Conservation (phyloP, 169 alveolate species). For the Sarcocystis neurona region DNA sequence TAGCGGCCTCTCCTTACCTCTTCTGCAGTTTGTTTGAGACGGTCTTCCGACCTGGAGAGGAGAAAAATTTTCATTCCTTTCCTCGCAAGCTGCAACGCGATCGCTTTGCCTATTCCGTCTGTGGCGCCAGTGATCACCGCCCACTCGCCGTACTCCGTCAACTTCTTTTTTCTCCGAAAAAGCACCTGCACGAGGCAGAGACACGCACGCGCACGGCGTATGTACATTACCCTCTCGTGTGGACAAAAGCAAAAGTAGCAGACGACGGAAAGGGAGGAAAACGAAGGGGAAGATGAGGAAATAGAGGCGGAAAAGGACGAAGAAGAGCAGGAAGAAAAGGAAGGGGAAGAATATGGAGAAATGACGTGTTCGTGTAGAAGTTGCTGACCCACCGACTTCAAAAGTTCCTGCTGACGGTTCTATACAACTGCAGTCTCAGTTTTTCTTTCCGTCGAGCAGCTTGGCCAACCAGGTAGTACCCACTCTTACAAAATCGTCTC, state of each 20-base stretch:
- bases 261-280: too few relatives aligned
- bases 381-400: too few relatives aligned
- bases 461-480: too few relatives aligned
- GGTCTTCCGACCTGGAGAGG: constrained; percentile 44
- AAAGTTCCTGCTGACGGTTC: too few relatives aligned
- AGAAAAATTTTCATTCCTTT: constrained; percentile 37
- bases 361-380: too few relatives aligned
- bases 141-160: constrained; percentile 70
- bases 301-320: not conserved
- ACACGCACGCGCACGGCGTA: too few relatives aligned
- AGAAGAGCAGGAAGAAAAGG: not conserved
- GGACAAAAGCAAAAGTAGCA: too few relatives aligned
- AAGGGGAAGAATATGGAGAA: too few relatives aligned
- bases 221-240: too few relatives aligned
- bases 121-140: constrained; percentile 83
- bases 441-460: too few relatives aligned
- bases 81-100: constrained; percentile 70
- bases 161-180: not conserved
- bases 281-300: not conserved
- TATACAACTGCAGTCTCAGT: too few relatives aligned
- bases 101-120: constrained; percentile 82
- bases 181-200: constrained; percentile 39
- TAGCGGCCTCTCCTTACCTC: constrained; percentile 59
- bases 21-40: constrained; percentile 50
- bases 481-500: too few relatives aligned